Percentiles rank a stretch among this genome's conserved stretches.
These are phyloP conservation scores for Naganishia antarctica DNA, from an alignment of 768 basidiomycete species.

Conservation along the genomic window DNA sequence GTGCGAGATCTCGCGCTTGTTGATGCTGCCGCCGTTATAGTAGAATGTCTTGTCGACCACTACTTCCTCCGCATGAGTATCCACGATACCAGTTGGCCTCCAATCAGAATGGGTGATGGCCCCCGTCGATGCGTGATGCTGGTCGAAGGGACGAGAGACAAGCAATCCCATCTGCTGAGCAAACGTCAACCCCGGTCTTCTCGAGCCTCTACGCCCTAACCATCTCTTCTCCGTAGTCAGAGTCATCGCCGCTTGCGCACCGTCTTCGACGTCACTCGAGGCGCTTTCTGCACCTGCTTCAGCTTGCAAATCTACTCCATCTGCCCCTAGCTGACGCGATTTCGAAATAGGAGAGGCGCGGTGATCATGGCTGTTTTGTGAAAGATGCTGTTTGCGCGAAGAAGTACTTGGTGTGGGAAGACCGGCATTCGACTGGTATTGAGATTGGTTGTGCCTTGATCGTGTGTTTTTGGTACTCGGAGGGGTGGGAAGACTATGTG, in stretches of 20 bases:
- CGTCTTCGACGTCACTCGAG: constrained; percentile 7
- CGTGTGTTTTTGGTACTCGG: constrained; percentile 25
- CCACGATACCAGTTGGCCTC: not conserved
- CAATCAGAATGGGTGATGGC: not conserved
- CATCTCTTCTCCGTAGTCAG: not conserved
- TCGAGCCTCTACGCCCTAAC: not conserved
- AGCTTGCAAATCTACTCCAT: not conserved
- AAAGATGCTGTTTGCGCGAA: constrained; percentile 2
- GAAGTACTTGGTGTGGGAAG: constrained; percentile 22
- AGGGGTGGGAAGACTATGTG: constrained; percentile 24
- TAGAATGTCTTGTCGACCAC: not conserved
- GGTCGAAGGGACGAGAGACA: not conserved
- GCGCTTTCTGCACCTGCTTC: not conserved
- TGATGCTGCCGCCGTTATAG: not conserved
- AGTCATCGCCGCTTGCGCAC: not conserved
- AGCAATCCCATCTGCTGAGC: constrained; percentile 29
- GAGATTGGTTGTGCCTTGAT: not conserved
- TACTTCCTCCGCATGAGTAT: not conserved
- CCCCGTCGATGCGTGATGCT: not conserved
- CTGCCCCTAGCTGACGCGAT: not conserved
- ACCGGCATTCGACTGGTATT: not conserved
- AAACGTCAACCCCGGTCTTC: constrained; percentile 26
- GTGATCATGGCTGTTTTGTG: not conserved
- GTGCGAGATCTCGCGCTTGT: not conserved
- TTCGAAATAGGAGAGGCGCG: constrained; percentile 5